Evolutionary conservation across 169 alveolate genomes (phyloP), one percentile per base, ranked within the genome.

Genomic region (Eimeria tenella): DNA sequence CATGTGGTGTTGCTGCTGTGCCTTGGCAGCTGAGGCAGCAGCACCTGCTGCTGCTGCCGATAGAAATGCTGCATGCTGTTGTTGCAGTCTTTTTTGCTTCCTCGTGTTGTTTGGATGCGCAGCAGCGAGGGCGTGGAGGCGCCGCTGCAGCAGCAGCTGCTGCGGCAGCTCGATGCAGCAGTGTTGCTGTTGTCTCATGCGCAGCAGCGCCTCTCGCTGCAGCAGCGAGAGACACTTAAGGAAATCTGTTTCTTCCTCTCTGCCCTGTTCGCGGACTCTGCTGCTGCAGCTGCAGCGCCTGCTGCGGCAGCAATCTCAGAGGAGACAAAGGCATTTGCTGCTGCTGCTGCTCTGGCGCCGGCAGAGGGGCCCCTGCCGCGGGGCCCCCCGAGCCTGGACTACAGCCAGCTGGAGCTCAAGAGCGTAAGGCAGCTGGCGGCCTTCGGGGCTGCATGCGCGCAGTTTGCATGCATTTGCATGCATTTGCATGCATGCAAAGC

Each of bases 151-250:
- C 82, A 42, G 82, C 82, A 21, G 82, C 82, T 73, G 82, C 82
- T 73, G 53, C 50, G 17, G 53, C 10, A 15, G 7, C 82, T 73
- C 49, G 5, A 73, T 42, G 82, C 55, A 11, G 50, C 82, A 10
- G 82, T 73, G 82, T 15, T 25, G 82, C 82, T 73, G 53, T 55
- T 73, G 58, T 73, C 82, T 5, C 82, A 7, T 5, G n/a, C 1
- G 53, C 82, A 73, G 82, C 82, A 73, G 82, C 82, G 82, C 55
- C 82, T 73, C 53, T 73, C 82, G 17, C 19, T 73, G 82, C 82
- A 42, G 82, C 82, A 73, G 55, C 82, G 82, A 11, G 55, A 73
- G 19, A 73, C 19, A 5, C 53, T 73, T 0, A 73, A 42, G 53
- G 82, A 73, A 17, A 42, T 73, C 0, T 73, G 58, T 50, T 73